Conservation (phyloP, 768 basidiomycete genomes). For the Leccinum longicurvipes region DNA sequence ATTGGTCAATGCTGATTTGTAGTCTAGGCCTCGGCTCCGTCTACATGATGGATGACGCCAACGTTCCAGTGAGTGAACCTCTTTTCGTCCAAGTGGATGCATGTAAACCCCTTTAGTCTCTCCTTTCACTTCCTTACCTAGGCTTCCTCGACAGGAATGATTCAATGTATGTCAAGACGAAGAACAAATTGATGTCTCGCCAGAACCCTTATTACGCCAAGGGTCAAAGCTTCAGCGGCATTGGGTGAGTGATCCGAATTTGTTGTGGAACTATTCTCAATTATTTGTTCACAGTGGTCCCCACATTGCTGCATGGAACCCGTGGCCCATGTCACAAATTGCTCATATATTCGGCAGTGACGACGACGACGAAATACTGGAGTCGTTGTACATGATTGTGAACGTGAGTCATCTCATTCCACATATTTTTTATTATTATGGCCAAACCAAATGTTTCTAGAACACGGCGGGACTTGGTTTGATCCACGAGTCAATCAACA, state of each 20-base stretch:
- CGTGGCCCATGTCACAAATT: constrained; percentile 84
- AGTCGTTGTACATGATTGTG: constrained; percentile 58
- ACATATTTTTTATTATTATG: background rate
- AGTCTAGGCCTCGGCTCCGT: constrained; percentile 57
- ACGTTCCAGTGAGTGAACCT: constrained; percentile 60
- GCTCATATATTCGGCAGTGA: constrained; percentile 72
- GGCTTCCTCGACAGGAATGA: constrained; percentile 65
- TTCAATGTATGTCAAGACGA: constrained; percentile 61
- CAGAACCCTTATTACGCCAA: constrained; percentile 69
- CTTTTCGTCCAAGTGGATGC: background rate
- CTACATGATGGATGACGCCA: constrained; percentile 85
- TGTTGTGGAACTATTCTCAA: background rate
- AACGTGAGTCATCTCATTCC: constrained; percentile 48
- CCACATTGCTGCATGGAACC: constrained; percentile 68
- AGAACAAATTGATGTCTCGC: constrained; percentile 55
- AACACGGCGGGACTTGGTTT: constrained; percentile 74
- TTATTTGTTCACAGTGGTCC: constrained; percentile 50
- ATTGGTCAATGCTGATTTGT: background rate
- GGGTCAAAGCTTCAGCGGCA: constrained; percentile 62
- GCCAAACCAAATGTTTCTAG: constrained; percentile 32
- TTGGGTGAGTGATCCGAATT: constrained; percentile 49
- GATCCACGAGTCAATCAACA: constrained; percentile 71
- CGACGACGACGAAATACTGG: constrained; percentile 64
- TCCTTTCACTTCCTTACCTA: constrained; percentile 77
- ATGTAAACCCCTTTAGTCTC: constrained; percentile 42